Base-by-base conservation (phyloP, 352 stramenopile species). In the Globisporangium rhizosaccharum region DNA sequence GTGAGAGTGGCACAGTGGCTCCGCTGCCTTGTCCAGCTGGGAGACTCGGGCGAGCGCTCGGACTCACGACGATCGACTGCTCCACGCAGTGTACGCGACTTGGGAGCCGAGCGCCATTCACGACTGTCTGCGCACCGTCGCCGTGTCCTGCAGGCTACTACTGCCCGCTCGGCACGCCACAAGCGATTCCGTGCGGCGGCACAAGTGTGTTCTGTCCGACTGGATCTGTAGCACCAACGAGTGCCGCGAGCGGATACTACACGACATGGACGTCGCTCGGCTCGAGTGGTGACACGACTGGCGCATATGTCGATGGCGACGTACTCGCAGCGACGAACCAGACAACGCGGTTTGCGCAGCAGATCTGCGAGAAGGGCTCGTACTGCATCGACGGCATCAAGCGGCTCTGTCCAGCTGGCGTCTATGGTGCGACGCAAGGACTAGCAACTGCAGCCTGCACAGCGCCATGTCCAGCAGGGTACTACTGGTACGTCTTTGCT, bases 361-460 rank as follows among this genome's bases (percentile, higher is more conserved):
- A 57, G 1, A 49, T 67, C 36, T 92, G 82, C 47, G 82, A 90
- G 30, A 61, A 57, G 60, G 80, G 80, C 3, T 63, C 76, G 10
- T 92, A 82, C 52, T 92, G 82, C 48, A 44, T 67, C 45, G 56
- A 28, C 9, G 82, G 82, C 3, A 56, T 85, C 49, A 90, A 87
- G 71, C 63, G 47, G 10, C 53, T 67, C 25, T 92, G 82, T 51
- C 72, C 72, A 3, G 28, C 61, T 15, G 80, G 82, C 0, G 75
- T 77, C 1, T 90, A 81, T 20, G 82, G 82, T 2, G 48, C 45
- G 23, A 65, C 51, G 0, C 26, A 65, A 53, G 73, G 70, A 3
- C 67, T 90, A 10, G 56, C 70, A 8, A 84, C 62, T 2, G 60
- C 75, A 7, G 51, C 63, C 26, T 92, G 80, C 52, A 84, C 71